Evolutionary conservation across 1,284 basidiomycete species (phyloP), one percentile per base, ranked within the genome.

Genomic region (Stereum hirsutum): DNA sequence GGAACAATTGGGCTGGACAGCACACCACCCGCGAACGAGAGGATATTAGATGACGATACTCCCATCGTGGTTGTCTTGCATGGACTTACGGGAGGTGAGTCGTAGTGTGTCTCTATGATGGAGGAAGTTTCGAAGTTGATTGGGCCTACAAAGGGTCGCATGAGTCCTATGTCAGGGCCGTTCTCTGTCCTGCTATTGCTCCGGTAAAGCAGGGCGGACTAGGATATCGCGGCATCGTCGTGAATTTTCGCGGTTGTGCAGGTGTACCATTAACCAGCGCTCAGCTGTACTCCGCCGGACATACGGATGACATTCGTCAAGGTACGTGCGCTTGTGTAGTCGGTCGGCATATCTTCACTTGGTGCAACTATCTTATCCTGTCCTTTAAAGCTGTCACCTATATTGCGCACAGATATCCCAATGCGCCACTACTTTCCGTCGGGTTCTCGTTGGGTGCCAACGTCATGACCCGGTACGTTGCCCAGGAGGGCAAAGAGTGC

Each of bases 401-500:
- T 62, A 75, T 98, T 41, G 71, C 81, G 5, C 63, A 77, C 46
- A 64, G 68, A 46, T 94, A 84, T 54, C 93, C 96, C 2, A 63
- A 74, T 19, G 89, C 93, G 0, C 86, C 84, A 6, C 66, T 98
- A 31, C 66, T 94, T 26, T 95, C 89, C 10, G 65, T 96, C 23
- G 92, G 92, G 5, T 99, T 97, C 66, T 96, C 91, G 3, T 77
- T 99, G 37, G 96, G 95, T 41, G 90, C 93, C 30, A 90, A 91
- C 55, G 84, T 98, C 33, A 65, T 99, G 49, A 85, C 89, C n/a
- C 78, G 90, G 49, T 97, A 96, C 62, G 67, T 95, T 39, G 92
- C 89, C 5, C 84, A 96, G 61, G 86, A 94, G 57, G 87, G 87
- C 7, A 71, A 75, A n/a, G 56, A 68, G 7, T 86, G 82, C 47